phyloP scores from a whole-genome alignment of 2,329 filamentous ascomycete genomes.

The Curvularia verruculosa region DNA sequence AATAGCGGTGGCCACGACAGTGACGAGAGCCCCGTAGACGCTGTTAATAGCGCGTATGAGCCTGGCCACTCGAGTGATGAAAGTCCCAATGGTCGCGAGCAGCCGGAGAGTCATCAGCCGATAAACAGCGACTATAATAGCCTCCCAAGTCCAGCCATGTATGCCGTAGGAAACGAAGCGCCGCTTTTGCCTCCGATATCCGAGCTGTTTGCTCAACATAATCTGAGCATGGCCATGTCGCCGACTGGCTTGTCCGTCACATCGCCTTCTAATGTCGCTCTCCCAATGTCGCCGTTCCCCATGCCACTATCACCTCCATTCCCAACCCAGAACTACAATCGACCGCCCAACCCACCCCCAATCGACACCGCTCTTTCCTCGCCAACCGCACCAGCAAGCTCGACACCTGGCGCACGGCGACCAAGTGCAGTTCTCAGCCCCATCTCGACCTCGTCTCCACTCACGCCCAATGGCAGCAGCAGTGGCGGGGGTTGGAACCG shows the following conservation, averaged over 20 bases:
- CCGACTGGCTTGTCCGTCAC: conserved; percentile 19
- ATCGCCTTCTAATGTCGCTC: conserved; percentile 28
- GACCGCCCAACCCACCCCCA: conserved; percentile 27
- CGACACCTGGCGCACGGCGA: conserved; percentile 29
- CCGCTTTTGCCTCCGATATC: conserved; percentile 28
- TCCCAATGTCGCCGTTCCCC: conserved; percentile 33
- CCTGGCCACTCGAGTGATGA: conserved; percentile 25
- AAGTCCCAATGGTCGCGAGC: conserved; percentile 21
- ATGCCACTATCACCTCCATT: conserved; percentile 37
- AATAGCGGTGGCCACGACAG: conserved; percentile 22
- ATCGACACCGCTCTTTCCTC: conserved; percentile 38
- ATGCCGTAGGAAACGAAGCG: conserved; percentile 16
- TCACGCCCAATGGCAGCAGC: conserved; percentile 37
- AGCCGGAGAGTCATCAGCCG: conserved; percentile 41
- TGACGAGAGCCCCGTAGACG: conserved; percentile 30
- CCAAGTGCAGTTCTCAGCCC: conserved; percentile 43
- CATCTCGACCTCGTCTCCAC: conserved; percentile 40
- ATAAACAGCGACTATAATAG: conserved; percentile 40
- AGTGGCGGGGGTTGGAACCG: conserved; percentile 31
- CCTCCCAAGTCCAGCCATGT: conserved; percentile 31
- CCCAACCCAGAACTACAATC: conserved; percentile 20
- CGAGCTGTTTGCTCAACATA: conserved; percentile 24
- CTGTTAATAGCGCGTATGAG: conserved; percentile 37
- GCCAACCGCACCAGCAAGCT: conserved; percentile 24
- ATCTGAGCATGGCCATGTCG: conserved; percentile 22